Base-by-base conservation (phyloP, 345 rosid species). In the Sisymbrium altissimum region DNA sequence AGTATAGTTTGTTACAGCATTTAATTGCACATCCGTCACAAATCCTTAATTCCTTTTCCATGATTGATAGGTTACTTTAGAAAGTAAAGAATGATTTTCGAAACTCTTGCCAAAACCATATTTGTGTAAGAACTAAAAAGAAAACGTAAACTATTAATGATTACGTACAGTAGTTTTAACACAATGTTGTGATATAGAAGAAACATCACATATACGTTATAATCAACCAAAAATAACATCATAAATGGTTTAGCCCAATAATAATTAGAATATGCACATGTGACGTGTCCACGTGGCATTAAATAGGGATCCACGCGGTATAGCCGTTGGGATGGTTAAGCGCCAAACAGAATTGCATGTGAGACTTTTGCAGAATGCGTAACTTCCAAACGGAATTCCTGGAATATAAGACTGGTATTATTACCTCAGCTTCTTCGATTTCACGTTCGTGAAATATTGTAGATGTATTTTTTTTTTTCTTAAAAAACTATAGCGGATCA, bases 321-420 rank as follows among this genome's bases (percentile, higher is more conserved):
- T 58, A 73, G 59, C 78, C 78, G 71, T 73, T 74, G 50, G 23
- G 58, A 50, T 74, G 3, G 36, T 66, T 40, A 41, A 74, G 52
- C 32, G 35, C 60, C 72, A 48, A 75, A 67, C 68, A 19, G 68
- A 75, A 50, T 59, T 40, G 63, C 79, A 67, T 75, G 73, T 75
- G 73, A 57, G 35, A 21, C 5, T 40, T 15, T 32, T 58, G 33
- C 50, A 74, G 56, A 36, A 55, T 66, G 30, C 66, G 27, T 48
- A 66, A 74, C 67, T 9, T 38, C 58, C 53, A 58, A 30, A 49
- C 78, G 12, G 2, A 59, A 66, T 27, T 74, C 19, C 59, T 58
- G 73, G 62, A 58, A 39, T 15, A 12, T 39, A 49, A 44, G 6
- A 55, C 7, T 32, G 8, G 7, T 46, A 7, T 23, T 18, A 48